Conservation (phyloP, 2,329 filamentous ascomycete genomes). For the Fusarium poae region DNA sequence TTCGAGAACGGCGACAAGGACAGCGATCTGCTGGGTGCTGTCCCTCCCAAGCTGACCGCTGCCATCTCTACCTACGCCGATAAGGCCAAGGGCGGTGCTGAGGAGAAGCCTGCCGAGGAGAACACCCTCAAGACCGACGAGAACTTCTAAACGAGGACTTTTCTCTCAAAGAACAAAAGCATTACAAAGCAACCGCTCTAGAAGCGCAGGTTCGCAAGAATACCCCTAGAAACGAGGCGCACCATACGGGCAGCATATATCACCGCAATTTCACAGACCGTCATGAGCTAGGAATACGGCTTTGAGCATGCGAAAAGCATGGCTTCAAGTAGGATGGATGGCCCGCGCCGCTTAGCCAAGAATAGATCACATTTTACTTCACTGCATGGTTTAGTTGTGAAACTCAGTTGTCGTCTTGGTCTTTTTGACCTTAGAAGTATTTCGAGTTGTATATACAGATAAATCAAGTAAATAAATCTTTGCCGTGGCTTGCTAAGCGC, state of each 20-base stretch:
- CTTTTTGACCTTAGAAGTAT: neutral
- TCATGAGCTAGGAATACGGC: conserved; percentile 1
- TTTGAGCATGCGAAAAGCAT: neutral
- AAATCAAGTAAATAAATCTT: conserved; percentile 40
- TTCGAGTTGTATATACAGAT: conserved; percentile 1
- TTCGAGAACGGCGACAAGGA: conserved; percentile 66
- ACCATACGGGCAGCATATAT: conserved; percentile 19
- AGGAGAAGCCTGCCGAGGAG: conserved; percentile 30
- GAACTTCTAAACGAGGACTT: conserved; percentile 33
- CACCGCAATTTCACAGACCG: conserved; percentile 7
- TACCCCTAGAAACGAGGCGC: conserved; percentile 35
- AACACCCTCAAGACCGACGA: conserved; percentile 37
- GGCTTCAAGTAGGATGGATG: conserved; percentile 3
- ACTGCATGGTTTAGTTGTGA: neutral
- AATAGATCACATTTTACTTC: conserved; percentile 26
- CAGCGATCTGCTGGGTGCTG: conserved; percentile 60
- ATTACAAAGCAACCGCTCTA: conserved; percentile 18
- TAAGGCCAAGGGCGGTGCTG: conserved; percentile 46
- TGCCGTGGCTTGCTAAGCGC: conserved; percentile 37
- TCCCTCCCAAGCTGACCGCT: conserved; percentile 52
- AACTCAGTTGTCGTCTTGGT: neutral
- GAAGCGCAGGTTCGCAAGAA: conserved; percentile 37
- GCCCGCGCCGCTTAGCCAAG: conserved; percentile 13
- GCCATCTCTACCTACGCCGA: conserved; percentile 43
- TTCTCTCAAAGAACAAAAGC: neutral